phyloP scores from a whole-genome alignment of 345 rosid species.

The Lepidium sativum region DNA sequence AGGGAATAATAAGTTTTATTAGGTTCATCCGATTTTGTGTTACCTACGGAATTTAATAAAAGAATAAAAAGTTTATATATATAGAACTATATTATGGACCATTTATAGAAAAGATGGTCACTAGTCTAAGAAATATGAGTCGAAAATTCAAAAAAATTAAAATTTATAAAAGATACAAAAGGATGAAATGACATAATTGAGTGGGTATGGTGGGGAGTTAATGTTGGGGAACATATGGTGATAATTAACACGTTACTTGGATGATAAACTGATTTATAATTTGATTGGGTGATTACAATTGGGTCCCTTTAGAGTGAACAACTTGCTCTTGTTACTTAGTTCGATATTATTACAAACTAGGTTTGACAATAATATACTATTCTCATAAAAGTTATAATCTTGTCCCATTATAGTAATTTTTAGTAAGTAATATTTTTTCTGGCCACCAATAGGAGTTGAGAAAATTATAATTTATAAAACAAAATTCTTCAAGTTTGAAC shows the following conservation, averaged over 20 bases:
- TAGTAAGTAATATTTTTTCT: too few relatives aligned
- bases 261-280: not conserved
- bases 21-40: not conserved
- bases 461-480: too few relatives aligned
- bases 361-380: not conserved
- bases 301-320: slow-evolving; percentile 15
- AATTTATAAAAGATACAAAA: not conserved
- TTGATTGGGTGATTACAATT: not conserved
- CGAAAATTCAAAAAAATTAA: not conserved
- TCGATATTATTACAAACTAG: slow-evolving; percentile 3
- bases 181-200: slow-evolving; percentile 4
- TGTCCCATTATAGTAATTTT: too few relatives aligned
- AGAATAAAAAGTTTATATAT: not conserved
- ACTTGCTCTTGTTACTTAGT: slow-evolving; percentile 14
- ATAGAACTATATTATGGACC: not conserved
- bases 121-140: not conserved
- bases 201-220: slow-evolving; percentile 21
- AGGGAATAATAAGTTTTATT: too few relatives aligned
- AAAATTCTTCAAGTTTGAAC: too few relatives aligned
- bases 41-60: not conserved
- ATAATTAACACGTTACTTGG: slow-evolving; percentile 11
- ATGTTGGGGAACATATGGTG: slow-evolving; percentile 7
- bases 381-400: not conserved
- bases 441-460: too few relatives aligned
- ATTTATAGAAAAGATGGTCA: not conserved